These are phyloP conservation scores for Colletotrichum somersetense DNA, from an alignment of 2,329 filamentous ascomycete species.

Conservation along the genomic window DNA sequence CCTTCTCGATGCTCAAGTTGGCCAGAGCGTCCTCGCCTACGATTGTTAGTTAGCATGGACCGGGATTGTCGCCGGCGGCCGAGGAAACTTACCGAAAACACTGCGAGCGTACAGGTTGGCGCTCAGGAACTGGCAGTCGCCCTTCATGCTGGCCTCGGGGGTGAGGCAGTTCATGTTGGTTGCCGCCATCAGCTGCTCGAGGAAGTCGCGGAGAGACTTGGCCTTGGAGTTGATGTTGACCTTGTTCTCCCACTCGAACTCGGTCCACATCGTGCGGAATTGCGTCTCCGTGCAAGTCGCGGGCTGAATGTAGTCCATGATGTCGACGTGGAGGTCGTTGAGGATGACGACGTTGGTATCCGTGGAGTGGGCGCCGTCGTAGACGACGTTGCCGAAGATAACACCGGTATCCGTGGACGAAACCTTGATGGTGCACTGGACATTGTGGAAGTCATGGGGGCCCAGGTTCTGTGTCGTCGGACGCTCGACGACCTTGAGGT, in stretches of 20 bases:
- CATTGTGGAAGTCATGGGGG: constrained; percentile 96
- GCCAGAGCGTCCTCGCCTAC: constrained; percentile 97
- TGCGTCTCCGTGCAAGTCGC: constrained; percentile 97
- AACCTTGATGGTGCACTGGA: constrained; percentile 98
- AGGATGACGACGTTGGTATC: constrained; percentile 98
- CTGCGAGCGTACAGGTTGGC: constrained; percentile 96
- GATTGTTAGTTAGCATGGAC: constrained; percentile 49
- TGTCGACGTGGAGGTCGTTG: constrained; percentile 97
- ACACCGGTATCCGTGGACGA: constrained; percentile 98
- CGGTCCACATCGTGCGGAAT: constrained; percentile 99
- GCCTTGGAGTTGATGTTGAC: constrained; percentile 99
- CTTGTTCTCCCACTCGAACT: constrained; percentile 99
- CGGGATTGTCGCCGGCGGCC: neutral
- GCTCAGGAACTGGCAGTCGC: constrained; percentile 97
- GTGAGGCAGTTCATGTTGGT: constrained; percentile 99
- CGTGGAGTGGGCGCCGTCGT: constrained; percentile 91
- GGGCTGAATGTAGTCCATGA: constrained; percentile 99
- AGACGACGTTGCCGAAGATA: constrained; percentile 98
- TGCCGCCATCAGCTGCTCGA: constrained; percentile 94
- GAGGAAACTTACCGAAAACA: constrained; percentile 86
- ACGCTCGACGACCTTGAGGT: constrained; percentile 96
- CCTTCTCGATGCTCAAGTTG: constrained; percentile 97
- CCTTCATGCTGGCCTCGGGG: constrained; percentile 94
- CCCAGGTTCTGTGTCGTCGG: constrained; percentile 96
- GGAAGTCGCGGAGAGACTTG: constrained; percentile 90